Evolutionary conservation across 1,139 yeast genomes (phyloP), one percentile per base, ranked within the genome.

Genomic region (Taiozyma onychis): DNA sequence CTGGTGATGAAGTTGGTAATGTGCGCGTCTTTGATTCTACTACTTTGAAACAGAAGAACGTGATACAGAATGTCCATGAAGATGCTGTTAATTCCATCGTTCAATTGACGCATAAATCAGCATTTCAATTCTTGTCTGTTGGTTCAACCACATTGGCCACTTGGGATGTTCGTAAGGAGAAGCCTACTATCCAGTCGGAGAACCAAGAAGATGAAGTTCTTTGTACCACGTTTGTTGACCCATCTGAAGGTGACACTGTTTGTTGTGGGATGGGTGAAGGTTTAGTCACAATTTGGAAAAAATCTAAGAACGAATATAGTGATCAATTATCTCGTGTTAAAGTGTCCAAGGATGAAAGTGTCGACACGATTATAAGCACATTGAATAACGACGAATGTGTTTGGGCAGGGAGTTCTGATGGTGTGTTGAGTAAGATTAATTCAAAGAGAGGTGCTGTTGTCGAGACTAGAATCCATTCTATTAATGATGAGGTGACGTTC

Each of bases 181-280:
- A 64, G 21, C 70, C 69, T 14, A 66, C 83, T 0, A 62, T 81
- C 5, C 72, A 79, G 1, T 83, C 81, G 37, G 98, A 90, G 57
- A 93, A 90, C 62, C 99, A 93, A 69, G 97, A 88, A 57, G 98
- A 93, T 62, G 99, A 93, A 65, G 72, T 93, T 34, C 69, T 91
- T 47, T 76, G 93, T 46, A 86, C 90, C 65, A 74, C 88, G 46
- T 84, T 78, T 68, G 78, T 85, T 0, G 87, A 84, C 55, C 81
- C 78, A n/a, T 73, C 75, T 26, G 78, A 77, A 39, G 84, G 80
- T 52, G 89, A 84, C 43, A 73, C 78, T 3, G 82, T 83, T 3
- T 87, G 86, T 0, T 83, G 91, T 60, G 91, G 90, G 46, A 91
- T 90, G 82, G 91, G 96, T 3, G 95, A 87, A 64, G 98, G 98